Base-by-base conservation (phyloP, 805 yeast species). In the Suhomyces tanzawaensis region DNA sequence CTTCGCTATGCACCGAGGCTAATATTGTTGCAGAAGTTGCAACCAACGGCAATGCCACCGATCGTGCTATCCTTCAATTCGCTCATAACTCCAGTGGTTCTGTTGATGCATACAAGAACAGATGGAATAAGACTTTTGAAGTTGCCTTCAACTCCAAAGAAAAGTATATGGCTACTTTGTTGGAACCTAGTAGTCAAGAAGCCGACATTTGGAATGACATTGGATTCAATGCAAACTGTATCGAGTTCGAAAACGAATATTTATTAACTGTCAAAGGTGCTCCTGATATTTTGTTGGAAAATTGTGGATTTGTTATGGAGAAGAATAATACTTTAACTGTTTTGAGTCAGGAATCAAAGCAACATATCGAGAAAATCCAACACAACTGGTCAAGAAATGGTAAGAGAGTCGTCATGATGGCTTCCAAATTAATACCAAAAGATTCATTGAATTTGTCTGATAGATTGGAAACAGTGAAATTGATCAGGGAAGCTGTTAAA, bases 31-130 rank as follows among this genome's bases (percentile, higher is more conserved):
- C 37, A 27, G 14, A 54, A 50, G 37, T 52, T 58, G 32, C 48
- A 39, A 46, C 60, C 34, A 54, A 48, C 14, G 78, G 77, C 12
- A 72, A 74, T 54, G 77, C 78, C 15, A 74, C 79, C 7, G 74
- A 74, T 45, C 60, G 61, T 37, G 72, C 77, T 13, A 45, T 71
- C 18, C 64, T 61, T 23, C 48, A 62, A 29, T 70, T 64, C 47
- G 64, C 67, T 9, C 60, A 32, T 45, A 19, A 43, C 44, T 42
- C 48, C 38, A 9, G 45, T 39, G 21, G 30, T 4, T 13, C 26
- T 7, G 41, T 29, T 14, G 19, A 35, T 35, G 19, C 49, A 37
- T 21, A 32, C 28, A 30, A 26, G 26, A 30, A 19, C 11, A 42
- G 33, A 11, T 64, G 62, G 66, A 39, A 9, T 7, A 51, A 51